Evolutionary conservation across 176 grass and related monocot genomes (phyloP).

Genomic region (Alloteropsis semialata): DNA sequence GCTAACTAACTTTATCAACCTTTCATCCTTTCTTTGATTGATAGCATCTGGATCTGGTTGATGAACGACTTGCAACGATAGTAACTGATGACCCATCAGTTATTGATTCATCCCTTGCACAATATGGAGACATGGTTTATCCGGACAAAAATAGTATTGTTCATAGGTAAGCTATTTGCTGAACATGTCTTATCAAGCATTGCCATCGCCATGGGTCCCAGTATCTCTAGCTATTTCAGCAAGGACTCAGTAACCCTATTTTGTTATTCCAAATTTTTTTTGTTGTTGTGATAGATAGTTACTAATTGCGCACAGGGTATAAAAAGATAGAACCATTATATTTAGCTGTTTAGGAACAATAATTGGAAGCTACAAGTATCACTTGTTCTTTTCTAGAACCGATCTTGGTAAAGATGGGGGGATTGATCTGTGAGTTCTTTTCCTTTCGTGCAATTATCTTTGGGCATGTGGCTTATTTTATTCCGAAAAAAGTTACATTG

Average conservation of each 20-base stretch:
- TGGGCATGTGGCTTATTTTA: neutral
- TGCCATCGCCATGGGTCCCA: neutral
- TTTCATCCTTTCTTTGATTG: neutral
- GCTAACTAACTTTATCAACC: neutral
- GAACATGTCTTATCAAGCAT: slow-evolving; percentile 1
- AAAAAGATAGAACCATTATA: neutral
- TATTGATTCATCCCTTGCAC: slow-evolving; percentile 85
- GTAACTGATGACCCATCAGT: slow-evolving; percentile 96
- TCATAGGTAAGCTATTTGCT: slow-evolving; percentile 59
- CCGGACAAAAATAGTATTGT: slow-evolving; percentile 85
- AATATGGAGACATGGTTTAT: slow-evolving; percentile 90
- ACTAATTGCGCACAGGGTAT: neutral
- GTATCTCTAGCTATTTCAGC: neutral
- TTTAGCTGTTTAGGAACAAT: neutral
- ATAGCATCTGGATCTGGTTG: slow-evolving; percentile 69
- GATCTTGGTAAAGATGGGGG: too few relatives aligned
- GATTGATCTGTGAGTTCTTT: too few relatives aligned
- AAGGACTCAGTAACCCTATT: neutral
- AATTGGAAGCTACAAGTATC: neutral
- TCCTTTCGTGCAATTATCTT: neutral
- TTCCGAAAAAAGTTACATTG: neutral
- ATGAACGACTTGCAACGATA: slow-evolving; percentile 78
- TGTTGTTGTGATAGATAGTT: neutral
- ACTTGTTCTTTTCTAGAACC: neutral
- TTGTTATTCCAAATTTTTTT: neutral